phyloP scores from a whole-genome alignment of 2,329 filamentous ascomycete genomes.

The Verticillium nonalfalfae region DNA sequence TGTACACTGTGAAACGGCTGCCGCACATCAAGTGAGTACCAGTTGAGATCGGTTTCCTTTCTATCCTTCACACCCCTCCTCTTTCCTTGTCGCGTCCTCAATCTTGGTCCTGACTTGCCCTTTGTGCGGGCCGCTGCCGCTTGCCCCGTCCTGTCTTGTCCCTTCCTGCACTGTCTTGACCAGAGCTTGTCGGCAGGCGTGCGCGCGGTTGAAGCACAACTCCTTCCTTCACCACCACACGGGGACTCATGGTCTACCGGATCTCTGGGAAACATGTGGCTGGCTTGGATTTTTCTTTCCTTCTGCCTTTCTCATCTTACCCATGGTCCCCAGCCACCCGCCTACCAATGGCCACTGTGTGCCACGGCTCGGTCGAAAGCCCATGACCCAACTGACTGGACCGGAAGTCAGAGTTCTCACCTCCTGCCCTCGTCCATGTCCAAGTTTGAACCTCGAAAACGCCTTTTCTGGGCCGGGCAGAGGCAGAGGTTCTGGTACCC shows the following conservation, averaged over 20 bases:
- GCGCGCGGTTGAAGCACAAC: not conserved
- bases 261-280: not conserved
- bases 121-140: not conserved
- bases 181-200: not conserved
- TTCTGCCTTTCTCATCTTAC: not conserved
- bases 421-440: not conserved
- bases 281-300: not conserved
- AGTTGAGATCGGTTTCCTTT: too few relatives aligned
- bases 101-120: not conserved
- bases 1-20: not conserved
- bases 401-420: not conserved
- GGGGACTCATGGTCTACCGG: not conserved
- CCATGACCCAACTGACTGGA: not conserved
- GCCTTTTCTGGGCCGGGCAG: too few relatives aligned
- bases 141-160: not conserved
- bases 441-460: not conserved
- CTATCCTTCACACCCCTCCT: not conserved
- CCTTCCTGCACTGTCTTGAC: not conserved
- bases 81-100: not conserved
- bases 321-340: not conserved
- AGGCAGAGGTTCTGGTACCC: not conserved
- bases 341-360: not conserved
- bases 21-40: not conserved
- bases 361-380: not conserved
- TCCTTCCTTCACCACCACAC: not conserved